phyloP scores from a whole-genome alignment of 176 grass and related monocot species.

The Tillandsia fasciculata region DNA sequence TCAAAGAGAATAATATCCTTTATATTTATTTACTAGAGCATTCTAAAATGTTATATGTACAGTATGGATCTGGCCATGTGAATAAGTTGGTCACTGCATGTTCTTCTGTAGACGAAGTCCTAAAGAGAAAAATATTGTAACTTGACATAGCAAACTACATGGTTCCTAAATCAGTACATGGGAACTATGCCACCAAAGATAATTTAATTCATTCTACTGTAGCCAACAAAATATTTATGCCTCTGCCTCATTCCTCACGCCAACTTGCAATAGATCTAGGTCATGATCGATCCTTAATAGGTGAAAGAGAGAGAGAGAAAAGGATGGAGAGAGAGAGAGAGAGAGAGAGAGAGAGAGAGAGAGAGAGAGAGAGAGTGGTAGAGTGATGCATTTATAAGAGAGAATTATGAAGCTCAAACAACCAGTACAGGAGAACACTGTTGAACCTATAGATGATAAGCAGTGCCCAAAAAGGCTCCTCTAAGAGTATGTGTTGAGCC shows the following conservation, averaged over 20 bases:
- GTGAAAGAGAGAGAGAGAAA: background rate
- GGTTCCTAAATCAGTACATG: too few relatives aligned
- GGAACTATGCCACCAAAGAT: background rate
- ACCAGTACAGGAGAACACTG: background rate
- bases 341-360: background rate
- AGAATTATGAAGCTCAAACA: background rate
- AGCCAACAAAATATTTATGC: background rate
- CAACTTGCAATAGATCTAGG: too few relatives aligned
- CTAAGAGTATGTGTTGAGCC: constrained; percentile 1
- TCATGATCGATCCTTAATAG: background rate
- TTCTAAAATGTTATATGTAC: too few relatives aligned
- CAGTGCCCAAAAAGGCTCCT: background rate
- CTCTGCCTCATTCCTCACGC: background rate
- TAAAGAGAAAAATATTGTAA: too few relatives aligned
- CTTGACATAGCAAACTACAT: too few relatives aligned
- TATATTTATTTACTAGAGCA: too few relatives aligned
- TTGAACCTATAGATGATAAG: constrained; percentile 4
- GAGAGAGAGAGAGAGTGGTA: background rate
- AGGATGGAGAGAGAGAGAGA: background rate
- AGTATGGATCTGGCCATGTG: too few relatives aligned
- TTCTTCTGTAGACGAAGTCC: too few relatives aligned
- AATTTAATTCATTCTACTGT: constrained; percentile 22
- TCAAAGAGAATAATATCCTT: too few relatives aligned
- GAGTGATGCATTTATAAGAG: background rate
- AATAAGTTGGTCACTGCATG: too few relatives aligned